Evolutionary conservation across 2,329 filamentous ascomycete species (phyloP), one percentile per base, ranked within the genome.

Genomic region (Paradendryphiella salina): DNA sequence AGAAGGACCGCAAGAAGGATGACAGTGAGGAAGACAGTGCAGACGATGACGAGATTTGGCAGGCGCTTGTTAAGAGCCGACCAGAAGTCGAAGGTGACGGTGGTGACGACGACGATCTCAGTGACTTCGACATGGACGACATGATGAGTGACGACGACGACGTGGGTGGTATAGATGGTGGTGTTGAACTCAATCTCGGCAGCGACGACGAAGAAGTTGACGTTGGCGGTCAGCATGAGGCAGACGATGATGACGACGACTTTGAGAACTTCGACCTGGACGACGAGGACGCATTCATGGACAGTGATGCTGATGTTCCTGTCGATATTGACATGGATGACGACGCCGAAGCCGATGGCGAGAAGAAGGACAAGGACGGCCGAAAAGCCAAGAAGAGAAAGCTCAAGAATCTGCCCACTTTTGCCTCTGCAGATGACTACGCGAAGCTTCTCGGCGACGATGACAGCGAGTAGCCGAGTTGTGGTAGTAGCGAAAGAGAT

Each of bases 391-490:
- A 88, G 77, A 86, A 83, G 77, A 90, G 87, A 81, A 90, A 90
- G 77, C 80, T 97, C 73, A 96, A 91, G 82, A 85, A 85, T 58
- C 78, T 99, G 62, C 94, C 94, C 5, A 95, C 85, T 29, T 99
- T 99, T 77, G 94, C 95, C 15, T 95, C 90, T 26, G 88, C 82
- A 26, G 94, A 97, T 46, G 94, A 97, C 71, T 99, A 97, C 73
- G 93, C 91, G 13, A 88, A 88, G 64, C 81, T 96, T 76, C 75
- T 96, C 71, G 89, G 80, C 3, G 82, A 84, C 57, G 89, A 94
- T 50, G 64, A 67, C 48, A 67, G 63, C 59, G 65, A 66, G 57
- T 68, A 64, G 37, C 28, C 26, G 14, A 3, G 32, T 39, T 10
- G 39, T 14, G 23, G 10, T 45, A 26, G 50, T 23, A n/a, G 35